phyloP scores from a whole-genome alignment of 2,329 filamentous ascomycete genomes.

The Xylariaceae sp. region DNA sequence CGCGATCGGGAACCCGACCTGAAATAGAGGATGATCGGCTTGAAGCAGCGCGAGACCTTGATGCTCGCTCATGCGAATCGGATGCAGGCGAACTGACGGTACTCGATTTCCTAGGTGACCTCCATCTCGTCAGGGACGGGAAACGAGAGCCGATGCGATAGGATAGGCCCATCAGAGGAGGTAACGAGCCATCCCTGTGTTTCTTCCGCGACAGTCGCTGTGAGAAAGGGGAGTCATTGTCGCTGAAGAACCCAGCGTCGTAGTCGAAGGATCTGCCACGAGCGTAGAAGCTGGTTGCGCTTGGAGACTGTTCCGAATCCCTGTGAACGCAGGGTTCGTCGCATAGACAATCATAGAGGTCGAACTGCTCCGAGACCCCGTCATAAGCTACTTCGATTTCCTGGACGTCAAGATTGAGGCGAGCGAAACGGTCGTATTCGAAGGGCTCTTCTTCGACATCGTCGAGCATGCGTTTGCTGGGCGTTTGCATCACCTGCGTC shows the following conservation, averaged over 20 bases:
- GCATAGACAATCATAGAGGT: slow-evolving; percentile 66
- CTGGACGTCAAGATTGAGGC: slow-evolving; percentile 46
- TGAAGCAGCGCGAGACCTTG: slow-evolving; percentile 65
- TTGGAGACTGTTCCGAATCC: slow-evolving; percentile 40
- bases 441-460: slow-evolving; percentile 81
- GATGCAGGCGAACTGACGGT: slow-evolving; percentile 62
- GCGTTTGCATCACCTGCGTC: slow-evolving; percentile 34
- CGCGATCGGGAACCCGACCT: slow-evolving; percentile 42
- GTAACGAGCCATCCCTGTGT: slow-evolving; percentile 53
- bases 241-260: slow-evolving; percentile 63
- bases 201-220: slow-evolving; percentile 49
- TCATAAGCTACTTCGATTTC: slow-evolving; percentile 24
- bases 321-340: slow-evolving; percentile 59
- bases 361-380: slow-evolving; percentile 37
- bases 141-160: slow-evolving; percentile 63
- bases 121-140: slow-evolving; percentile 50
- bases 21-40: slow-evolving; percentile 78
- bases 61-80: slow-evolving; percentile 74
- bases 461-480: slow-evolving; percentile 65
- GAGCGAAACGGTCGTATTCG: slow-evolving; percentile 56
- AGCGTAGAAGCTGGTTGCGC: slow-evolving; percentile 35
- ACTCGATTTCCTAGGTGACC: slow-evolving; percentile 41
- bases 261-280: slow-evolving; percentile 54
- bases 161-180: slow-evolving; percentile 58
- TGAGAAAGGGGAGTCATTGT: slow-evolving; percentile 51